Percentiles rank a stretch among this genome's conserved stretches.
Conservation (phyloP, 2,329 filamentous ascomycete species). For the Parafenestella ontariensis region DNA sequence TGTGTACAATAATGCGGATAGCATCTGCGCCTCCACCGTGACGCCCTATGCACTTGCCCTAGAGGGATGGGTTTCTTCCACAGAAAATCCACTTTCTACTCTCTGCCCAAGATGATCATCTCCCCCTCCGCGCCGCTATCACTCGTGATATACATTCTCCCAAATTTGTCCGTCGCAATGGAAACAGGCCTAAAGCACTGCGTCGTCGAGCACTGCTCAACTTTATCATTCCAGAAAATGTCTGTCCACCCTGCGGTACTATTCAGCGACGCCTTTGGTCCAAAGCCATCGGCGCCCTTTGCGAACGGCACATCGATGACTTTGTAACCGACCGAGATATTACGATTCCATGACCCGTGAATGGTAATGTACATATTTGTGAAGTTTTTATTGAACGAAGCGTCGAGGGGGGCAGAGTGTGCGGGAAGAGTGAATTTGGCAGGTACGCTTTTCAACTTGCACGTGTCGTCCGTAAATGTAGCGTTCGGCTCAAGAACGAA, state of each 20-base stretch:
- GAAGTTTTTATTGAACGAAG: conserved; percentile 30
- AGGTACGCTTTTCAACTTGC: conserved; percentile 21
- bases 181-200: conserved; percentile 40
- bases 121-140: conserved; percentile 38
- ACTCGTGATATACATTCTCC: conserved; percentile 40
- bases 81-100: conserved; percentile 5
- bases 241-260: conserved; percentile 26
- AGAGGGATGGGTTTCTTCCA: too few species aligned
- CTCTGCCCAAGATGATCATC: conserved; percentile 32
- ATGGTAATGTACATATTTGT: conserved; percentile 36
- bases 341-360: conserved; percentile 40
- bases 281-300: conserved; percentile 16
- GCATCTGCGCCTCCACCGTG: too few species aligned
- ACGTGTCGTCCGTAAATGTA: conserved; percentile 36
- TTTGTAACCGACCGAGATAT: conserved; percentile 30
- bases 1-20: too few species aligned
- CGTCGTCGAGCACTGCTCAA: conserved; percentile 34
- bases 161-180: conserved; percentile 32
- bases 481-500: conserved; percentile 41
- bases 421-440: conserved; percentile 29
- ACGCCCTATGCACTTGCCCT: too few species aligned
- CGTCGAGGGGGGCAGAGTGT: conserved; percentile 39
- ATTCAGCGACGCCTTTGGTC: conserved; percentile 13
- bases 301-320: conserved; percentile 32
- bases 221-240: conserved; percentile 33